phyloP scores from a whole-genome alignment of 75 land plant genomes.

The Cryptomeria japonica region DNA sequence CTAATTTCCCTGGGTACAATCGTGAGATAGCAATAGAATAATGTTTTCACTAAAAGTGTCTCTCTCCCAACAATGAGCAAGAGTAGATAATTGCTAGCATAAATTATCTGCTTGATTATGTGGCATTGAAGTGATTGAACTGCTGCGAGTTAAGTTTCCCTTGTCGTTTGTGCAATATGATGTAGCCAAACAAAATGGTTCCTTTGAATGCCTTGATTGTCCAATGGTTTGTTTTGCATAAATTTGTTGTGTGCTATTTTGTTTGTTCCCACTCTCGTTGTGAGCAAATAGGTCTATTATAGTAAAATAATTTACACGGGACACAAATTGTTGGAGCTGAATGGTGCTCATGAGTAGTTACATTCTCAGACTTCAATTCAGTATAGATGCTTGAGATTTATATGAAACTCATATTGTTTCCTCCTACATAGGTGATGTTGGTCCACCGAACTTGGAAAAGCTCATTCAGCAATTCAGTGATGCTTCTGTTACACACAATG shows the following conservation, averaged over 20 bases:
- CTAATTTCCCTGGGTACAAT: background rate
- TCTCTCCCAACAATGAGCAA: background rate
- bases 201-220: background rate
- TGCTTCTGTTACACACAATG: background rate
- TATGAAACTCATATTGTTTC: background rate
- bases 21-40: background rate
- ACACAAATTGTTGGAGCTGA: background rate
- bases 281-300: background rate
- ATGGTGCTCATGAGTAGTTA: background rate
- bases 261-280: background rate
- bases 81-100: background rate
- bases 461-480: constrained; percentile 10
- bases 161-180: background rate
- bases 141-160: background rate
- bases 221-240: background rate
- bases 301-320: background rate
- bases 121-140: background rate
- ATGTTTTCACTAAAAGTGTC: background rate
- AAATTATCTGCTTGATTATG: background rate
- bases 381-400: background rate
- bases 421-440: background rate
- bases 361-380: background rate
- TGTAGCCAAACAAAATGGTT: background rate
- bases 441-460: constrained; percentile 11
- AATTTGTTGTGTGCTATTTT: background rate